Percentiles rank a stretch among this genome's conserved stretches.
Evolutionary conservation across 2,329 filamentous ascomycete species (phyloP).

Genomic region (Magnaporthiopsis poae): DNA sequence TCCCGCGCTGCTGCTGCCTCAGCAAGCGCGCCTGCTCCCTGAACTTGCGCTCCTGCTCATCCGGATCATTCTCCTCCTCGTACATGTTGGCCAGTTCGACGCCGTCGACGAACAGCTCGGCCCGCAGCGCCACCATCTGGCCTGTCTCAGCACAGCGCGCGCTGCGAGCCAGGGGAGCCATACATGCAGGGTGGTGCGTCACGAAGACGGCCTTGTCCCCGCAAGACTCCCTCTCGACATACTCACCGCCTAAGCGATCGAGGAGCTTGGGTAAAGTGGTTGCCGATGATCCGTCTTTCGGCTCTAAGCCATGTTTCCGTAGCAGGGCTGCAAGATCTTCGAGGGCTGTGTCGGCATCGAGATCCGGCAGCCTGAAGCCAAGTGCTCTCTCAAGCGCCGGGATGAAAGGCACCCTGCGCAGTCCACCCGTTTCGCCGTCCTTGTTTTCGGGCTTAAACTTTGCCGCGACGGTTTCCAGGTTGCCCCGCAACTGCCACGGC

Average conservation of each 20-base stretch:
- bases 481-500: background rate
- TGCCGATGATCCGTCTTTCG: constrained; percentile 42
- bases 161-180: constrained; percentile 85
- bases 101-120: constrained; percentile 72
- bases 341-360: constrained; percentile 45
- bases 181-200: constrained; percentile 76
- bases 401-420: constrained; percentile 65
- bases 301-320: constrained; percentile 36
- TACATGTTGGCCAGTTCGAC: constrained; percentile 94
- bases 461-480: background rate
- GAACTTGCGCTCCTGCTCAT: constrained; percentile 78
- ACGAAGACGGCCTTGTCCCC: constrained; percentile 62
- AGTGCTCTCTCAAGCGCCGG: constrained; percentile 64
- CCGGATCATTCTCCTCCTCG: constrained; percentile 92
- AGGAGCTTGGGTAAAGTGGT: constrained; percentile 58
- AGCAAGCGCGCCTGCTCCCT: constrained; percentile 36
- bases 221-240: constrained; percentile 66
- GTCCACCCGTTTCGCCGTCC: constrained; percentile 35
- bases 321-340: constrained; percentile 41
- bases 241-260: constrained; percentile 65
- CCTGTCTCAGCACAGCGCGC: constrained; percentile 58
- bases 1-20: constrained; percentile 11
- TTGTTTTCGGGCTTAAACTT: constrained; percentile 2
- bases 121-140: constrained; percentile 69
- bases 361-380: constrained; percentile 54